Evolutionary conservation across 768 basidiomycete species (phyloP).

Genomic region (Pleurotus citrinopileatus): DNA sequence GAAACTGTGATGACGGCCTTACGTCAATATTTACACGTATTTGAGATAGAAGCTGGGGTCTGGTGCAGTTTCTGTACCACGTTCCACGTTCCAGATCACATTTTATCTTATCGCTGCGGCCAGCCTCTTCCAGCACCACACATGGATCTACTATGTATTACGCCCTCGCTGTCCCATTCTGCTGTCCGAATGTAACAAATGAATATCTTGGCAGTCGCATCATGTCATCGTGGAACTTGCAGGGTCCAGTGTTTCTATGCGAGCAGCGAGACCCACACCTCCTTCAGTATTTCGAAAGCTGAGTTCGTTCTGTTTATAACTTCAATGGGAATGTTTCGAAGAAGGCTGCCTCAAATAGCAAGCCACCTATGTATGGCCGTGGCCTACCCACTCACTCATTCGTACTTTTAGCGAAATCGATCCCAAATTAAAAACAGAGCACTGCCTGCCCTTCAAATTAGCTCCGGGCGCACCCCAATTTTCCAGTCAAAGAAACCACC

Average conservation of each 20-base stretch:
- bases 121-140: no score
- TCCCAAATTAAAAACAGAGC: background rate
- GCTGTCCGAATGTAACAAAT: no score
- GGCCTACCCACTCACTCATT: background rate
- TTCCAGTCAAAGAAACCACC: constrained; percentile 5
- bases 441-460: constrained; percentile 7
- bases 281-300: background rate
- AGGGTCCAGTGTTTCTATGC: background rate
- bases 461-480: constrained; percentile 8
- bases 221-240: background rate
- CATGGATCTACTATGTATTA: background rate
- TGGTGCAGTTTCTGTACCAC: no score
- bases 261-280: background rate
- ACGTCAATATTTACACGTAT: constrained; percentile 5
- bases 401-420: constrained; percentile 1
- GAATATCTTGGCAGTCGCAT: background rate
- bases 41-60: background rate
- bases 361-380: no score
- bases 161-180: no score
- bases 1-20: background rate
- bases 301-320: no score
- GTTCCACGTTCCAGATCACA: no score
- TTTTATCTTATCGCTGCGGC: no score
- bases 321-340: no score
- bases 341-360: no score